These are phyloP conservation scores for Arthrinium phaeospermum DNA, from an alignment of 2,329 filamentous ascomycete genomes.

Conservation along the genomic window DNA sequence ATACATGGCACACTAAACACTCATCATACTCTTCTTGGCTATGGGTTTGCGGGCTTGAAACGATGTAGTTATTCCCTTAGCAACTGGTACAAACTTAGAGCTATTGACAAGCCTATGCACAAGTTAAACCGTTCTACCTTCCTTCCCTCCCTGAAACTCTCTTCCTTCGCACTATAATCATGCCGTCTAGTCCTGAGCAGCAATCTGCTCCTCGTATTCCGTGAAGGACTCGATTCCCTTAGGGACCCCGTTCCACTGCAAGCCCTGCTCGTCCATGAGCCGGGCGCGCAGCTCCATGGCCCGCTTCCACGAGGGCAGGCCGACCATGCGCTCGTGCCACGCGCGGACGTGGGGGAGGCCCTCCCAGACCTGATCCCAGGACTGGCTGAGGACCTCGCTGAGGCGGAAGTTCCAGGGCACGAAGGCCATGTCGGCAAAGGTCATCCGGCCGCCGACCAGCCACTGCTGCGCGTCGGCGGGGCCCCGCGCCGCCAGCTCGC, in stretches of 20 bases:
- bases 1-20: neutral
- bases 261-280: slow-evolving; percentile 44
- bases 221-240: slow-evolving; percentile 40
- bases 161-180: neutral
- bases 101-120: neutral
- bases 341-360: slow-evolving; percentile 34
- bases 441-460: slow-evolving; percentile 30
- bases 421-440: slow-evolving; percentile 29
- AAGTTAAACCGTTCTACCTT: neutral
- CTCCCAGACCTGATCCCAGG: slow-evolving; percentile 34
- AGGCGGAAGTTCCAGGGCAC: slow-evolving; percentile 26
- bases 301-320: slow-evolving; percentile 40
- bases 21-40: neutral
- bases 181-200: slow-evolving; percentile 9
- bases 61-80: neutral
- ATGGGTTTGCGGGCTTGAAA: neutral
- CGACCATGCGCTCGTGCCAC: slow-evolving; percentile 44
- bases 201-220: slow-evolving; percentile 37
- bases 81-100: neutral
- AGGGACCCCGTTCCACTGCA: slow-evolving; percentile 43
- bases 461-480: slow-evolving; percentile 24
- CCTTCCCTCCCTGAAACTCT: neutral
- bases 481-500: slow-evolving; percentile 40
- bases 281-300: slow-evolving; percentile 38
- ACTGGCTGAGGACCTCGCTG: slow-evolving; percentile 27